Conservation (phyloP, 139 green algal species). For the Limnomonas spitsbergensis region DNA sequence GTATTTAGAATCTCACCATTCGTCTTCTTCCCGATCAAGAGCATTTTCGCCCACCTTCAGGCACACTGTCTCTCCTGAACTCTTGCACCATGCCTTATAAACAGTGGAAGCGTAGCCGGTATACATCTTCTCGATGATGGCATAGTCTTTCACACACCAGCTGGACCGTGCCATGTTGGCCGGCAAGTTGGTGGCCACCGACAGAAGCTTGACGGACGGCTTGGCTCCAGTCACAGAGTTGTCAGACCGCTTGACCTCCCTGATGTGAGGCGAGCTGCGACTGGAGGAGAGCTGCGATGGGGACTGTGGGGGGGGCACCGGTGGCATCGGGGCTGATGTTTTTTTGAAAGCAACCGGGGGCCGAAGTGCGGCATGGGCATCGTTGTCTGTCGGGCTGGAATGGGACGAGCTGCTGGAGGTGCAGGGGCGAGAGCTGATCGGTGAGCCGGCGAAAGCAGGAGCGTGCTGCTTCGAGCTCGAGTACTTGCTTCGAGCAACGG, state of each 20-base stretch:
- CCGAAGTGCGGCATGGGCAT: too few species aligned
- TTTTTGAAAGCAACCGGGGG: too few species aligned
- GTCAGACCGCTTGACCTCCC: background rate
- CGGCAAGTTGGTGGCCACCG: constrained; percentile 23
- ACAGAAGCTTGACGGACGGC: background rate
- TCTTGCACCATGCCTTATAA: constrained; percentile 54
- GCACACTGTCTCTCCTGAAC: constrained; percentile 41
- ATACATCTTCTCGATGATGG: constrained; percentile 56
- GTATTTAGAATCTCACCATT: too few species aligned
- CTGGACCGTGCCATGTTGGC: constrained; percentile 45
- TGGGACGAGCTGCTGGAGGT: background rate
- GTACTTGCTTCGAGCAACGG: background rate
- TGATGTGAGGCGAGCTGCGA: background rate
- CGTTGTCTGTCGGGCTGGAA: too few species aligned
- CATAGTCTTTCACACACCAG: constrained; percentile 54
- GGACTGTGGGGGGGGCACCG: background rate
- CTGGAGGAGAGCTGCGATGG: background rate
- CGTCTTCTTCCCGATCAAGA: too few species aligned
- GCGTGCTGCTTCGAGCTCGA: background rate
- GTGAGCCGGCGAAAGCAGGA: background rate
- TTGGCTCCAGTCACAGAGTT: background rate
- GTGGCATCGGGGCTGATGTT: background rate
- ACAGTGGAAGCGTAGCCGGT: constrained; percentile 50
- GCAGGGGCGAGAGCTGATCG: background rate
- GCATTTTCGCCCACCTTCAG: constrained; percentile 50